Base-by-base conservation (phyloP, 129 eudicot species). In the Tagetes erecta region DNA sequence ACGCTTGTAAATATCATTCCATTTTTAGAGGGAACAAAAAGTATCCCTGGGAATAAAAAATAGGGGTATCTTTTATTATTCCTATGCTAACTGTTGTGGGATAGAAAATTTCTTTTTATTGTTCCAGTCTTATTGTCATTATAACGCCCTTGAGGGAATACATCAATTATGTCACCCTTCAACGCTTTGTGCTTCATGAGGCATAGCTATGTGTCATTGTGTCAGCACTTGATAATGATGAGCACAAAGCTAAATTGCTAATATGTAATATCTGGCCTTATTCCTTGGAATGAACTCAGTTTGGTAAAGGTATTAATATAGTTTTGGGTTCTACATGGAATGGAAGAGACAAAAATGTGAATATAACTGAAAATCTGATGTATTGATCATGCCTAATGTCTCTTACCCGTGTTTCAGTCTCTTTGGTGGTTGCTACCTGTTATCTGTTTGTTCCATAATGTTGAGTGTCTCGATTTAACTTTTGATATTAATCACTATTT, bases 331-430 rank as follows among this genome's bases (percentile, higher is more conserved):
- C 5, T 47, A 35, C 45, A 3, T 52, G 45, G 37, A 35, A 35
- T 13, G 74, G 74, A 60, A 60, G 45, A 71, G 60, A 46, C 13
- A 59, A 12, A 44, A 59, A 36, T 30, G n/a, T 38, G 39, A 66
- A 55, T 51, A 8, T 75, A 31, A 75, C 73, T 75, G 51, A 41
- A 75, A 51, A 74, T 30, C 34, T 75, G 73, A 63, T 36, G 44
- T 33, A 49, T 75, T 75, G 35, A 51, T 7, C 9, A 30, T 39
- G 5, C 57, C 44, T 30, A 3, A 64, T 49, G 71, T 62, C 36
- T 41, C 35, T 46, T 62, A n/a, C 41, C 58, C 0, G 41, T 6
- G 41, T 27, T 56, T 71, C 60, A 0, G 56, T 53, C 10, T 71
- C 31, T 41, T 31, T 71, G 20, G 38, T 50, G 64, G 55, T 3